phyloP scores from a whole-genome alignment of 2,329 filamentous ascomycete species.

The Pezicula carpinea region DNA sequence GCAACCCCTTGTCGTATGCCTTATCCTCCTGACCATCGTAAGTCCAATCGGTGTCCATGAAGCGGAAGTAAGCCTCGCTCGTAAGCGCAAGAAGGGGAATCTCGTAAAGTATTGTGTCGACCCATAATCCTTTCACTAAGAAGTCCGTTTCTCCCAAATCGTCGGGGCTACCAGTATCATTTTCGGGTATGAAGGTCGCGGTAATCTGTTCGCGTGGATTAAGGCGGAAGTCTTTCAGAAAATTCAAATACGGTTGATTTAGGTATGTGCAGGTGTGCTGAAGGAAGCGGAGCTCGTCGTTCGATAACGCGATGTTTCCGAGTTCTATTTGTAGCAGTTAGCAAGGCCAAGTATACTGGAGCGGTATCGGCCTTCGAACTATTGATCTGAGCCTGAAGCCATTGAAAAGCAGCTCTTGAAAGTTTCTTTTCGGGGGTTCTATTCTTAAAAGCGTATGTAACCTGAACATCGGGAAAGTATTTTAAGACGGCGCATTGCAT shows the following conservation, averaged over 20 bases:
- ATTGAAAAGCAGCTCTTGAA: slow-evolving; percentile 74
- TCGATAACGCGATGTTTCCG: slow-evolving; percentile 71
- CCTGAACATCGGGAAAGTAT: slow-evolving; percentile 77
- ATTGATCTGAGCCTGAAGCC: slow-evolving; percentile 78
- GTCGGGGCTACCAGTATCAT: slow-evolving; percentile 57
- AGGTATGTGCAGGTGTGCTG: slow-evolving; percentile 77
- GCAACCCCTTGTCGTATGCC: slow-evolving; percentile 75
- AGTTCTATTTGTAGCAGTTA: slow-evolving; percentile 55
- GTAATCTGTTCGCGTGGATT: slow-evolving; percentile 76
- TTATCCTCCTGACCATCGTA: slow-evolving; percentile 82
- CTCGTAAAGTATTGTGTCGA: slow-evolving; percentile 95
- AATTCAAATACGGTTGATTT: slow-evolving; percentile 70
- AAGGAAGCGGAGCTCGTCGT: slow-evolving; percentile 77
- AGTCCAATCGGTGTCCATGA: slow-evolving; percentile 89
- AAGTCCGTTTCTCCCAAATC: slow-evolving; percentile 74
- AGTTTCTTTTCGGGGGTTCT: slow-evolving; percentile 92
- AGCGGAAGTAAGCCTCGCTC: slow-evolving; percentile 96
- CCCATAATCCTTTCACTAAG: slow-evolving; percentile 76
- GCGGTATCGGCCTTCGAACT: slow-evolving; percentile 45
- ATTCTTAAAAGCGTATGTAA: slow-evolving; percentile 93
- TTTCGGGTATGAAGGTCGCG: slow-evolving; percentile 47
- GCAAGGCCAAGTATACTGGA: slow-evolving; percentile 3
- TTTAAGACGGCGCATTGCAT: slow-evolving; percentile 98
- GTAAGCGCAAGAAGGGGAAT: slow-evolving; percentile 89
- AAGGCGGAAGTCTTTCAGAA: slow-evolving; percentile 76